Base-by-base conservation (phyloP, 2,329 filamentous ascomycete genomes). In the Berkeleyomyces rouxiae region DNA sequence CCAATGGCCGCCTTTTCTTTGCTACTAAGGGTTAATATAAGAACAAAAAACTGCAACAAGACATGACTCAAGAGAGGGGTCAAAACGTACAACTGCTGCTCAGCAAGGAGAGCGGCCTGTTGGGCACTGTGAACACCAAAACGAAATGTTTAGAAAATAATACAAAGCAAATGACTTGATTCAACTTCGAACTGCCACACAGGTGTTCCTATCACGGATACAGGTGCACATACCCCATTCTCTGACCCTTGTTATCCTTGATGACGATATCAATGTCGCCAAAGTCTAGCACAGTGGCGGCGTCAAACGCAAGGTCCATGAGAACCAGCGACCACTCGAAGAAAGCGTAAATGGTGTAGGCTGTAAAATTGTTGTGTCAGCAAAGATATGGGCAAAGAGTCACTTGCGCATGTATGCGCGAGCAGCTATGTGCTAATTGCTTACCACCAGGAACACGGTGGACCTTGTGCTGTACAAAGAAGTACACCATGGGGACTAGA, bases 381-480 rank as follows among this genome's bases (percentile, higher is more conserved):
- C 62, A 55, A 16, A 53, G 33, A 36, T n/a, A 13, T 4, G 10
- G n/a, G 7, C 46, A 43, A 23, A 40, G 23, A 16, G n/a, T 16
- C 16, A 16, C 33, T 55, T 13, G 33, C 11, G 13, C 16, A 16
- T 11, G 36, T 13, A 13, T 4, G 13, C 42, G 7, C 3, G 33
- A n/a, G 33, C 9, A 33, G 6, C 40, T 37, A 13, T 3, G 42
- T 10, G 42, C 10, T 13, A 33, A 33, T 23, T n/a, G 51, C 85
- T 74, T 78, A 97, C 92, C 93, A 80, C 93, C 93, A 64, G 93
- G 80, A 66, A 97, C 83, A 65, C 86, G 89, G 73, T 99, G 90
- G 61, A 99, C 88, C 75, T 99, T 99, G 79, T 99, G 93, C 73
- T 96, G 93, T 67, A 99, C 95, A 72, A 96, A 99, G 72, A 90